Percentiles rank a stretch among this genome's conserved stretches.
Evolutionary conservation across 495 filamentous ascomycete species (phyloP).

Genomic region (Corynascus novoguineensis): DNA sequence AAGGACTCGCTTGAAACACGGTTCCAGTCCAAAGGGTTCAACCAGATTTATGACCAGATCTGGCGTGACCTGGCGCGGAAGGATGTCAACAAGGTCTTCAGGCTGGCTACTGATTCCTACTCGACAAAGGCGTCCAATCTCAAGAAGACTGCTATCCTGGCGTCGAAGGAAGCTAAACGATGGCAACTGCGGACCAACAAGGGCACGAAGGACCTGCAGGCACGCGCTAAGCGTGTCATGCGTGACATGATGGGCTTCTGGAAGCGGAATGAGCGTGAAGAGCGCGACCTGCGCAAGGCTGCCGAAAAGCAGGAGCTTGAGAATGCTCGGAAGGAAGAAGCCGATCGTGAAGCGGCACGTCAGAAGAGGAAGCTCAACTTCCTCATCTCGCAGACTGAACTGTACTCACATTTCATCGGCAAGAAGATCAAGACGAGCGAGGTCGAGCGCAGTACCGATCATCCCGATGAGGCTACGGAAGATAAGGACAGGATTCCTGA

Average conservation of each 20-base stretch:
- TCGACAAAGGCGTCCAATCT: conserved; percentile 83
- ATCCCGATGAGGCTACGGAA: conserved; percentile 56
- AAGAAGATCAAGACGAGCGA: conserved; percentile 98
- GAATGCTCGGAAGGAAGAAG: conserved; percentile 92
- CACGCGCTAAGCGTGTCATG: conserved; percentile 95
- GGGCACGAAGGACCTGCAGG: conserved; percentile 94
- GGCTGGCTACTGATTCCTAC: conserved; percentile 76
- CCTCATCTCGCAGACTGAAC: conserved; percentile 95
- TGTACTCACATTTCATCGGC: conserved; percentile 99
- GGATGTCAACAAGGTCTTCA: conserved; percentile 85
- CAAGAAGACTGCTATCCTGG: conserved; percentile 94
- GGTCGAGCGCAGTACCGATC: conserved; percentile 80
- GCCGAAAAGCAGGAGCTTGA: conserved; percentile 96
- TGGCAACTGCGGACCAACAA: conserved; percentile 99
- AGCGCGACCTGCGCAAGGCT: conserved; percentile 86
- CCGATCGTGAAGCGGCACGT: conserved; percentile 91
- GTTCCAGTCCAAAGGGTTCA: conserved; percentile 86
- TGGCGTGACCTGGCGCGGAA: conserved; percentile 92
- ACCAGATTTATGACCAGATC: conserved; percentile 97
- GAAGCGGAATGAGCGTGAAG: conserved; percentile 97
- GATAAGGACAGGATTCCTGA: conserved; percentile 41
- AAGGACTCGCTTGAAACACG: conserved; percentile 47
- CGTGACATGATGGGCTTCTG: conserved; percentile 99
- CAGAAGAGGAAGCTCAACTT: conserved; percentile 99
- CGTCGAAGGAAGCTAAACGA: conserved; percentile 91